Base-by-base conservation (phyloP, 2,329 filamentous ascomycete species). In the Cladobotryum mycophilum region DNA sequence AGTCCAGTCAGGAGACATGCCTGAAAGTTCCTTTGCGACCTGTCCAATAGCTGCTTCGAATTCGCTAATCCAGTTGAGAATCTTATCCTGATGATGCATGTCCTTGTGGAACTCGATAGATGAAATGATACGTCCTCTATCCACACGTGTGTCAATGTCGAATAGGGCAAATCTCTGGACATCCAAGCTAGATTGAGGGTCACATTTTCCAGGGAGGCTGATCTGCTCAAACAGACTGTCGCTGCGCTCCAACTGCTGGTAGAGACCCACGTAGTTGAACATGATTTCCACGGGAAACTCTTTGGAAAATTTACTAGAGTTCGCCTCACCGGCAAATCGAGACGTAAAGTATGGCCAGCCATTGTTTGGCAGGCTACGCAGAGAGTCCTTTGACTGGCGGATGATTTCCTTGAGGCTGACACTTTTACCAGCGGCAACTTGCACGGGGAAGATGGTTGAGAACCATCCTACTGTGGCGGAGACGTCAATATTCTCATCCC, bases 381-480 rank as follows among this genome's bases (percentile, higher is more conserved):
- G 51, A 8, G 45, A 53, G 18, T 63, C 59, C 45, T 63, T 61
- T 9, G 54, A 53, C 13, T 43, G 45, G 3, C 53, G 51, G 15
- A 62, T 48, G 4, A 51, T 37, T 4, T 58, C 51, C 2, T 51
- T 3, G 1, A 56, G n/a, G 36, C 41, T 35, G n/a, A 20, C 5
- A 20, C 17, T 17, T 4, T 11, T 9, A 5, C 15, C 22, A 17
- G 20, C n/a, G 12, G 20, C n/a, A 11, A 53, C 36, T 15, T 54
- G 49, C 9, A 65, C 51, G 0, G 66, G 66, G 33, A 48, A 60
- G 18, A 69, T 55, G 1, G 63, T 64, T 1, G 67, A 66, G 51
- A 69, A 69, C 66, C 67, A 69, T 2, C 67, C 68, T 1, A 70
- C 62, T 0, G 65, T 69, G 2, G 57, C 18, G 1, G 64, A 63